Evolutionary conservation across 352 stramenopile genomes (phyloP), one percentile per base, ranked within the genome.

Genomic region (Halophytophthora batemanensis): DNA sequence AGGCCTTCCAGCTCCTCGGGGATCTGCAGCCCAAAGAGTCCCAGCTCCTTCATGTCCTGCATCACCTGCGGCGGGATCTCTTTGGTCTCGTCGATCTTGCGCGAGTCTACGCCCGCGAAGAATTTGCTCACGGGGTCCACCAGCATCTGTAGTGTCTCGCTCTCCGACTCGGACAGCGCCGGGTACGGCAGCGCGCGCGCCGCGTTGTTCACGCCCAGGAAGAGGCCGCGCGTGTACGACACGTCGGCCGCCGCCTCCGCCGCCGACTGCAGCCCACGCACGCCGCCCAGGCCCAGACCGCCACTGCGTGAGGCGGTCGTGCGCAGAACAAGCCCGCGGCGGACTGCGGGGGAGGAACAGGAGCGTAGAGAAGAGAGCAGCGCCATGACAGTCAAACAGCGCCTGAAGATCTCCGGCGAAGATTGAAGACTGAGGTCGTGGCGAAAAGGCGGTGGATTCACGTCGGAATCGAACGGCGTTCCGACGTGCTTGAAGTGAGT

Each of bases 11-110:
- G 63, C 21, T 93, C 73, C 47, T 95, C 80, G 0, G 80, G 69
- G 55, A 95, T 95, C 72, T 95, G 84, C 35, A 95, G 56, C 2
- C 82, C 84, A 59, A 95, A 95, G 36, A 95, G 77, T 23, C 84
- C 84, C 45, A 95, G 71, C 62, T 90, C 80, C 62, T 90, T 89
- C 37, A 95, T 73, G 50, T 90, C 77, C 19, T 76, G 52, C 36
- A 95, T 39, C 21, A 88, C 80, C 47, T 90, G 64, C 25, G 71
- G 60, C 10, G 82, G 82, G 55, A 93, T 90, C 43, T 71, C 52
- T 67, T 92, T 90, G 35, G 79, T 90, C 65, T 90, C 78, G 50
- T 95, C 84, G 50, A 95, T 95, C 25, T 62, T 55, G 18, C 69
- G 77, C 19, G 71, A 77, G 64, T 93, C 79, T 12, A 95, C 69